phyloP scores from a whole-genome alignment of 495 filamentous ascomycete genomes.

The Aspergillus olivimuriae region DNA sequence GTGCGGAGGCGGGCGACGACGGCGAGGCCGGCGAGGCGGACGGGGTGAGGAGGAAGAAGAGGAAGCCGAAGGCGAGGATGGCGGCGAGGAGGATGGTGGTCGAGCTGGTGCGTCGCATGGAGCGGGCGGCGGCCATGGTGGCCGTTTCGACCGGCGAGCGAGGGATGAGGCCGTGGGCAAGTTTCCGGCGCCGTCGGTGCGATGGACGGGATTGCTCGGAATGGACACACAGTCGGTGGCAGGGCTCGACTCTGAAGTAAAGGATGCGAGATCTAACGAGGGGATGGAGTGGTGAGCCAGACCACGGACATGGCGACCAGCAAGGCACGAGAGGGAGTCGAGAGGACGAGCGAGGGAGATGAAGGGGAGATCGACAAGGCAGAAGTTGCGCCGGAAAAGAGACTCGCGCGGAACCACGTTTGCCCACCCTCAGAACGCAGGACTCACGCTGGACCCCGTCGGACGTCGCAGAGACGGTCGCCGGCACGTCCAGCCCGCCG shows the following conservation, averaged over 20 bases:
- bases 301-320: not conserved
- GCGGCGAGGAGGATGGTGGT: slow-evolving; percentile 58
- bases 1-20: slow-evolving; percentile 16
- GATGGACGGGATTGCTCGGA: too few relatives aligned
- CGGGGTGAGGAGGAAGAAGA: slow-evolving; percentile 57
- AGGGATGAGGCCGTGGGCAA: slow-evolving; percentile 6
- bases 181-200: too few relatives aligned
- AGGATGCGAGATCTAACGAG: not conserved
- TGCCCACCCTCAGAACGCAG: too few relatives aligned
- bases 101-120: slow-evolving; percentile 61
- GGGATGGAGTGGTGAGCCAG: not conserved
- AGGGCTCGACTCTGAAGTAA: too few relatives aligned
- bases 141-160: slow-evolving; percentile 4
- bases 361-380: not conserved
- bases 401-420: too few relatives aligned
- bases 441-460: too few relatives aligned
- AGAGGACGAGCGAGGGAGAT: not conserved
- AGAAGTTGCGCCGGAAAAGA: too few relatives aligned
- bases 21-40: slow-evolving; percentile 28
- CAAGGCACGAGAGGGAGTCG: not conserved
- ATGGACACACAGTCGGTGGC: too few relatives aligned
- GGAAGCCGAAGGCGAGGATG: slow-evolving; percentile 55
- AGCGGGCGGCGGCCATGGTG: slow-evolving; percentile 48
- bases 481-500: too few relatives aligned
- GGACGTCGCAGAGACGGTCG: too few relatives aligned